Base-by-base conservation (phyloP, 2,329 filamentous ascomycete species). In the Blastomyces gilchristii region DNA sequence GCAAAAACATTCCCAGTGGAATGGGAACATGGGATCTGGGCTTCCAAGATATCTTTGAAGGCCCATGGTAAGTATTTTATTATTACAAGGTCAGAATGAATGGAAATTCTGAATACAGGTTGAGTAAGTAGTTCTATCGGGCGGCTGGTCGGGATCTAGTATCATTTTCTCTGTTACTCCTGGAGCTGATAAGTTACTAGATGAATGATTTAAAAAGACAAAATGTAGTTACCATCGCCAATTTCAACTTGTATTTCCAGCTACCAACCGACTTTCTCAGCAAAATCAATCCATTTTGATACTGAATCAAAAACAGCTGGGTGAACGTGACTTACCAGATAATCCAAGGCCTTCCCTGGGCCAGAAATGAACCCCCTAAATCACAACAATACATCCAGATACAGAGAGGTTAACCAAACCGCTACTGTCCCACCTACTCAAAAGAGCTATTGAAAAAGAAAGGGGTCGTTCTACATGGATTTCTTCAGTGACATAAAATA, bases 341-440 rank as follows among this genome's bases (percentile, higher is more conserved):
- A 9, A 12, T 43, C 31, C 2, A 22, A 14, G n/a, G 25, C 47
- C 7, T 6, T 2, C 22, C 60, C 60, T 8, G 60, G 60, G 18
- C 60, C 60, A 22, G 34, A 34, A 39, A 61, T 61, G 59, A 61
- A 54, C 5, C n/a, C 18, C 45, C 47, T 57, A 14, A 25, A 41
- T 3, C 25, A 53, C 31, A 3, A 8, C 37, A 39, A 39, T 53
- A 53, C 14, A 57, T 12, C 12, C 39, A 49, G 45, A 49, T 9
- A 49, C 16, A 41, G n/a, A 22, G 2, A 16, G 31, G 8, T 54
- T 18, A 45, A 59, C 41, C 31, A 59, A 59, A n/a, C 37, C 22
- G 37, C 41, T 22, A 25, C 8, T 14, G 18, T 39, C 25, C 6
- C 11, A 8, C 25, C 2, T 4, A 8, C 0, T 22, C 31, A 5